phyloP scores from a whole-genome alignment of 2,329 filamentous ascomycete species.

The Aspergillus brunneoviolaceus region DNA sequence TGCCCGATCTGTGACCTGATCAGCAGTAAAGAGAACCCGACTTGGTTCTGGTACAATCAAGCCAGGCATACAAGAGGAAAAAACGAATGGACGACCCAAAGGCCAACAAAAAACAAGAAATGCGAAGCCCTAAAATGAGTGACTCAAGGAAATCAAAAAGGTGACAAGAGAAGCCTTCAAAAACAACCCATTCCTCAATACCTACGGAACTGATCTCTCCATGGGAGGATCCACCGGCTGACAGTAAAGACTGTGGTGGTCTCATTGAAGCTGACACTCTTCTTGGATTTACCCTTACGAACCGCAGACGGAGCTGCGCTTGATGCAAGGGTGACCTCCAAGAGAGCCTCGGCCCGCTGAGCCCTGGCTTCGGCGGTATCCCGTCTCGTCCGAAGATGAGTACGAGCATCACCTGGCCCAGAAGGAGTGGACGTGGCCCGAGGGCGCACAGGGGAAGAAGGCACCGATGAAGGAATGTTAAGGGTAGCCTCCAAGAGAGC shows the following conservation, averaged over 20 bases:
- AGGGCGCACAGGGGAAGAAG: no score
- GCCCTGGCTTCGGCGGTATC: background rate
- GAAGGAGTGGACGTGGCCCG: background rate
- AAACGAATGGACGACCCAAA: background rate
- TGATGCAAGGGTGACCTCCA: background rate
- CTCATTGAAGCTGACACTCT: background rate
- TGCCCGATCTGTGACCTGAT: background rate
- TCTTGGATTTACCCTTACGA: background rate
- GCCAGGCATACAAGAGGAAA: background rate
- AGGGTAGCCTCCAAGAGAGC: no score
- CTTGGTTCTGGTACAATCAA: background rate
- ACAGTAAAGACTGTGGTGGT: background rate
- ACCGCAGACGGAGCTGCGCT: background rate
- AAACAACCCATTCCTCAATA: no score
- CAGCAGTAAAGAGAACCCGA: background rate
- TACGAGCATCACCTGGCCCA: no score
- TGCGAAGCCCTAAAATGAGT: background rate
- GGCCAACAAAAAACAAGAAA: background rate
- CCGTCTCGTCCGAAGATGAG: no score
- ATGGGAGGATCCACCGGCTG: background rate
- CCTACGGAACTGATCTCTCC: no score
- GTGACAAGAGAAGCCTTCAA: background rate
- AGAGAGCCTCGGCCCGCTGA: background rate
- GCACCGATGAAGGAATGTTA: no score
- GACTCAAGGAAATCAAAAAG: background rate